Evolutionary conservation across 2,329 filamentous ascomycete species (phyloP), one percentile per base, ranked within the genome.

Genomic region (Penicillium oxalicum): DNA sequence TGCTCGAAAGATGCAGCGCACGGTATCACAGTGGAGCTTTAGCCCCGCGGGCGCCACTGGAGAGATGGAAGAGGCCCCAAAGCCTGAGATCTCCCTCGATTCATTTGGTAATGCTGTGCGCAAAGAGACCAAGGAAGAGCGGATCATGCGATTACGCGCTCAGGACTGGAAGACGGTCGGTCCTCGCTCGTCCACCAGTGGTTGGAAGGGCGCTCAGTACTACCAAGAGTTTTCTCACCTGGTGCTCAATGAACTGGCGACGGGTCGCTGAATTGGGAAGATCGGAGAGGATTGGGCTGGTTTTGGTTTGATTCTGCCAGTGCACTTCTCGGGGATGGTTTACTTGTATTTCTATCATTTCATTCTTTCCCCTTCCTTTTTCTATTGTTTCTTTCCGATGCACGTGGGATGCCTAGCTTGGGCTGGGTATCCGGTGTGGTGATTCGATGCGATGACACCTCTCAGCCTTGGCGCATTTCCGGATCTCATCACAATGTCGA

Each of bases 11-110:
- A 56, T 64, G 44, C 55, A 56, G 5, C 67, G 65, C 2, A 60
- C 64, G 5, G 58, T 58, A 1, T 72, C 70, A 0, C 72, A 70
- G 47, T 72, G 70, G 70, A 70, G 60, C 18, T 72, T 72, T 37
- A 62, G 56, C 18, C 62, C 64, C 3, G 44, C 63, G 5, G 54
- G 61, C 39, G 28, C 48, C 2, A 49, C 54, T 4, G 47, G 55
- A 12, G 36, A 48, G 7, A 8, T 27, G 27, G 44, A 50, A 18
- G 35, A 46, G 7, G 35, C 51, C 3, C 12, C 37, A 1, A 45
- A 48, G 4, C 34, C 38, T 27, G 49, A 49, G 2, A 40, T 48
- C 2, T 33, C 40, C n/a, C 33, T 57, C 6, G 50, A 53, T 36
- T 45, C 49, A 33, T 55, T 54, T 40, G 58, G 57, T 4, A 55